Evolutionary conservation across 163 green algal species (phyloP), one percentile per base, ranked within the genome.

Genomic region (Scenedesmus sp.): DNA sequence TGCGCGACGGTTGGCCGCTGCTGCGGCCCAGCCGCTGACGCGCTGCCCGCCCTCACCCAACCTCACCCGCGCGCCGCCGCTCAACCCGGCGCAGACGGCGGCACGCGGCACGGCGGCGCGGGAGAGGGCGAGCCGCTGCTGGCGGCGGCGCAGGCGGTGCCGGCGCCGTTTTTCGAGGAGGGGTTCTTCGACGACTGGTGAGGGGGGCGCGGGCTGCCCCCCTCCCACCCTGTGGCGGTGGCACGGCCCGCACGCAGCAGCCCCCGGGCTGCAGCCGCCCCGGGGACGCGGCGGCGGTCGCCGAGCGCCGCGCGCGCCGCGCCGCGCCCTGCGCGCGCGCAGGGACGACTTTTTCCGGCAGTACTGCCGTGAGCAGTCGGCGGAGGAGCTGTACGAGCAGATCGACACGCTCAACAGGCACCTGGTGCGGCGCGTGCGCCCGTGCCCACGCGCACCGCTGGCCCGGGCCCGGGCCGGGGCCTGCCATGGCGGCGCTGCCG

Each of bases 141-240:
- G 53, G 67, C 87, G 28, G 88, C 90, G 5, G 86, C 94, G 84
- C 80, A 85, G 39, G 65, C 86, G 31, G 93, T 97, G 63, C 93
- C 93, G 3, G 70, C 65, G 13, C 65, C 89, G 17, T 97, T 91
- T 83, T 97, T 97, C 78, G 76, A 88, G 15, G 91, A 97, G 56
- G 86, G 87, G 42, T 97, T 95, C 48, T 86, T 84, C 11, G 78
- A 93, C 13, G 75, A 85, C 42, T 88, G 86, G 90, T 92, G 45
- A 31, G 72, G 26, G 18, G 42, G 34, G 42, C n/a, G n/a, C n/a
- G n/a, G n/a, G 28, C 33, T 24, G 15, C 17, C 47, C 39, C 14
- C 15, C 34, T 71, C 34, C 6, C 17, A 29, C 22, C n/a, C n/a
- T n/a, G n/a, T n/a, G n/a, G n/a, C n/a, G 22, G 26, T 63, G 24